Conservation (phyloP, 768 basidiomycete species). For the Xerocomus spinulosus region DNA sequence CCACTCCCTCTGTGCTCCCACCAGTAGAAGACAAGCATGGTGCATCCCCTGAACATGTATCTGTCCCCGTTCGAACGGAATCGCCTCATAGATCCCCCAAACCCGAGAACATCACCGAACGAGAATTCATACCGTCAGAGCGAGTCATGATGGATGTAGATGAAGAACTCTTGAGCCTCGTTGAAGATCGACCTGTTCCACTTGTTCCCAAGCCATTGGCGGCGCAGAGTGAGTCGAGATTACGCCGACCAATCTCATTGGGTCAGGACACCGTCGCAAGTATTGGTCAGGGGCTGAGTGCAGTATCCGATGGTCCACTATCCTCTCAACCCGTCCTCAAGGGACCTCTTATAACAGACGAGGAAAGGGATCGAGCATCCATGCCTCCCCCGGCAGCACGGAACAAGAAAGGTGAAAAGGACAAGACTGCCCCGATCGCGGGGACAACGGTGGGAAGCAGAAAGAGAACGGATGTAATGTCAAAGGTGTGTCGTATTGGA, state of each 20-base stretch:
- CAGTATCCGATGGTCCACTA: constrained; percentile 1
- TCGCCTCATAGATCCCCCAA: constrained; percentile 9
- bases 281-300: constrained; percentile 1
- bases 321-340: constrained; percentile 8
- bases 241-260: neutral
- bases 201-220: neutral
- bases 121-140: constrained; percentile 4
- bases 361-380: constrained; percentile 43
- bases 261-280: neutral
- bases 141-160: constrained; percentile 44
- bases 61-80: constrained; percentile 1
- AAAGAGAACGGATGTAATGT: constrained; percentile 28
- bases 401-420: constrained; percentile 26
- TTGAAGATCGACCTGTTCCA: constrained; percentile 45
- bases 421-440: constrained; percentile 8
- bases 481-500: constrained; percentile 25
- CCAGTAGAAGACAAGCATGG: constrained; percentile 4
- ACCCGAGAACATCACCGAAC: constrained; percentile 1
- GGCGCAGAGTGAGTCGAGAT: neutral
- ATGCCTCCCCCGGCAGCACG: constrained; percentile 50
- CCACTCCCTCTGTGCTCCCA: neutral
- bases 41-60: neutral
- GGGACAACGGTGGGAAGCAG: constrained; percentile 29
- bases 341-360: constrained; percentile 10
- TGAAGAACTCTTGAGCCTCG: constrained; percentile 63